A percentile compares a stretch with the other conserved stretches of the same genome.
These are phyloP conservation scores for Thalassia testudinum DNA, from an alignment of 116 monocot species.

Conservation along the genomic window DNA sequence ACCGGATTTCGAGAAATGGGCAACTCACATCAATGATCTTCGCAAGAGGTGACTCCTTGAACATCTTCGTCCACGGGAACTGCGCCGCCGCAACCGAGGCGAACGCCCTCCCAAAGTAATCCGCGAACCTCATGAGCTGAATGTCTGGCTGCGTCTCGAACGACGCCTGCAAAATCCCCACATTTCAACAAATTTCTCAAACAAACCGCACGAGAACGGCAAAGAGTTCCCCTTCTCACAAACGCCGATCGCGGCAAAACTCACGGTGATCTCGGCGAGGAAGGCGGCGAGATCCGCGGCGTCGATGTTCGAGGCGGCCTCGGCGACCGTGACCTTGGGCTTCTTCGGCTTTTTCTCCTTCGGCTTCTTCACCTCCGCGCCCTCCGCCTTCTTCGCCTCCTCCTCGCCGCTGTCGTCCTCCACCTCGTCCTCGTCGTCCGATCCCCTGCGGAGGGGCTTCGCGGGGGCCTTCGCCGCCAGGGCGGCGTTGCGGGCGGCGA, in stretches of 20 bases:
- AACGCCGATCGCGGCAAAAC: background rate
- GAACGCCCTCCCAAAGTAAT: conserved; percentile 72
- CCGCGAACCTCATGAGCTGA: conserved; percentile 90
- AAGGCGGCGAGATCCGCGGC: conserved; percentile 43
- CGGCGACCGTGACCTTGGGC: conserved; percentile 77
- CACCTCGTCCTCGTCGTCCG: conserved; percentile 38
- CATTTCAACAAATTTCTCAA: background rate
- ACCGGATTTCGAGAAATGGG: too few relatives aligned
- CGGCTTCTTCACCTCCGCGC: conserved; percentile 34
- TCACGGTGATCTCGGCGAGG: conserved; percentile 62
- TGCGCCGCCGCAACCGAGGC: conserved; percentile 44
- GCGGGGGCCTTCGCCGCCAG: conserved; percentile 2
- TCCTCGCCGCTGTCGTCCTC: conserved; percentile 17
- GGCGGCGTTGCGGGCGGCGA: conserved; percentile 12
- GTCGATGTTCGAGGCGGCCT: conserved; percentile 78
- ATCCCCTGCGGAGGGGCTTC: conserved; percentile 1
- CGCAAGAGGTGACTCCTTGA: conserved; percentile 63
- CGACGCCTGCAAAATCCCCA: conserved; percentile 27
- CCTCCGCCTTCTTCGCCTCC: conserved; percentile 17
- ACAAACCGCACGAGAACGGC: background rate
- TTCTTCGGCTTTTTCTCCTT: conserved; percentile 86
- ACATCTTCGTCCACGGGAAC: conserved; percentile 85
- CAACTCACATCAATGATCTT: conserved; percentile 78
- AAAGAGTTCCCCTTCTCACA: background rate
- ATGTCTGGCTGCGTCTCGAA: conserved; percentile 72